Conservation (phyloP, 192 early-diverging fungal species). For the Backusella parvicylindrica region DNA sequence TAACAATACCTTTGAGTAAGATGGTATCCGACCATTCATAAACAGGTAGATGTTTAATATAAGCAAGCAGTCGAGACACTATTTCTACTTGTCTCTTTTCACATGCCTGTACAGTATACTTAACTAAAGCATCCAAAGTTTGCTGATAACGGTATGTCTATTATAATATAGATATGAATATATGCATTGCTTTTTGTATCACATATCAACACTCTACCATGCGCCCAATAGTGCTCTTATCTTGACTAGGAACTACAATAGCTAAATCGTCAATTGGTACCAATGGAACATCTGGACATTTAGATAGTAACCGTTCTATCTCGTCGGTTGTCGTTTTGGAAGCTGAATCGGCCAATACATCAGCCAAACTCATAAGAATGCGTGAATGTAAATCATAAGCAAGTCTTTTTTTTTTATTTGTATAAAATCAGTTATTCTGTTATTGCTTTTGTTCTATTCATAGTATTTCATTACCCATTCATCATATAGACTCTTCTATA, state of each 20-base stretch:
- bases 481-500: not conserved
- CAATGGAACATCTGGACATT: conserved; percentile 27
- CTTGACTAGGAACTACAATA: not conserved
- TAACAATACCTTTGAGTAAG: conserved; percentile 26
- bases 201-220: not conserved
- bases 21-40: conserved; percentile 25
- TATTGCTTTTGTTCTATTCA: not conserved
- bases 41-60: conserved; percentile 24
- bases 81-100: conserved; percentile 11
- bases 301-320: conserved; percentile 31
- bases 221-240: not conserved
- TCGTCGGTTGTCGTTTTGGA: conserved; percentile 37
- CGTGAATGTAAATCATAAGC: conserved; percentile 49
- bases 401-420: conserved; percentile 28
- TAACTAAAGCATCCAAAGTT: conserved; percentile 23
- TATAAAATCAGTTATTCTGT: not conserved
- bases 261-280: not conserved
- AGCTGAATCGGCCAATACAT: conserved; percentile 37
- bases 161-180: not conserved
- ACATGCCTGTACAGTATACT: conserved; percentile 12
- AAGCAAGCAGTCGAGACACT: conserved; percentile 22
- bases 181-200: not conserved
- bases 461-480: not conserved
- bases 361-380: conserved; percentile 45
- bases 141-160: conserved; percentile 29